phyloP scores from a whole-genome alignment of 768 basidiomycete species.

The Pleurotus citrinopileatus region DNA sequence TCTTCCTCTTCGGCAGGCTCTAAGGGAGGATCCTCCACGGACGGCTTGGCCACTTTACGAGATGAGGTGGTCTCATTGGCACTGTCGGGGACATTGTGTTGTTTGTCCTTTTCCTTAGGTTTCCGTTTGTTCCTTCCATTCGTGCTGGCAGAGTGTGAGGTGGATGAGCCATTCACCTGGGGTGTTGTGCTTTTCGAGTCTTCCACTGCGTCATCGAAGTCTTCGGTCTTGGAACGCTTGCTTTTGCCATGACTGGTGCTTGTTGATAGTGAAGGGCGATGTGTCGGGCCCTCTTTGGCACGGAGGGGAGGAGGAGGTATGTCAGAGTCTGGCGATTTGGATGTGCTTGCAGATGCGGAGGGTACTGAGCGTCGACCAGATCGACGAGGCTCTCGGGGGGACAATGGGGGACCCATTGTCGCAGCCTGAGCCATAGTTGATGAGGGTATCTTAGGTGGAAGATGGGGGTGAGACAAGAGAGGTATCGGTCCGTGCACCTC shows the following conservation, averaged over 20 bases:
- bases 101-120: constrained; percentile 57
- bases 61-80: constrained; percentile 21
- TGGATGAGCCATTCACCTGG: constrained; percentile 21
- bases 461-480: constrained; percentile 11
- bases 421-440: constrained; percentile 59
- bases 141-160: constrained; percentile 27
- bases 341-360: constrained; percentile 62
- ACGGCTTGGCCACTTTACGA: neutral
- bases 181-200: constrained; percentile 46
- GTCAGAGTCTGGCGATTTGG: constrained; percentile 75
- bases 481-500: constrained; percentile 10
- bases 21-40: constrained; percentile 30
- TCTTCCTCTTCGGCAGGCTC: constrained; percentile 50
- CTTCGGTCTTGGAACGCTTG: constrained; percentile 75
- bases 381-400: constrained; percentile 74
- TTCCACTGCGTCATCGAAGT: constrained; percentile 60
- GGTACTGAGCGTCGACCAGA: constrained; percentile 73
- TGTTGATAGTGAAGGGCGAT: constrained; percentile 40
- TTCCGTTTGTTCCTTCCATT: constrained; percentile 56
- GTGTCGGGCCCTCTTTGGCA: constrained; percentile 40
- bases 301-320: constrained; percentile 34
- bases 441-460: constrained; percentile 8
- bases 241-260: constrained; percentile 37
- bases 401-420: constrained; percentile 75
- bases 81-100: constrained; percentile 18